phyloP scores from a whole-genome alignment of 2,329 filamentous ascomycete species.

The Balansia obtecta region DNA sequence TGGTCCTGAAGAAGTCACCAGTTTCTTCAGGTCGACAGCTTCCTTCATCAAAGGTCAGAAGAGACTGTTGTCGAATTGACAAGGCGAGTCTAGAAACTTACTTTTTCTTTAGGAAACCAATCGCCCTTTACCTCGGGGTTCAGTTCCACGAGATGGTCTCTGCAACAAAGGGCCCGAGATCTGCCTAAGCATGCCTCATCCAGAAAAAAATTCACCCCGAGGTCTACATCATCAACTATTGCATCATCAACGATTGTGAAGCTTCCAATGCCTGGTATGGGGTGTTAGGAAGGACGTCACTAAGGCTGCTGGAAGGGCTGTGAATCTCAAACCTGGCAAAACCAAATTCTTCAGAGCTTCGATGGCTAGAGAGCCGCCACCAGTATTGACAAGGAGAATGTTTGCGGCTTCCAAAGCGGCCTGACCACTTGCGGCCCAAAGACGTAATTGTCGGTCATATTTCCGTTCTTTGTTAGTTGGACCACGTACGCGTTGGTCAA shows the following conservation, averaged over 20 bases:
- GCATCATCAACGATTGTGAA: conserved; percentile 85
- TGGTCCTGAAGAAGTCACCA: conserved; percentile 26
- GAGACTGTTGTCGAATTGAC: not conserved
- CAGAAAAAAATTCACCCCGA: conserved; percentile 96
- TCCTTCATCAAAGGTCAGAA: conserved; percentile 10
- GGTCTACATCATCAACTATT: conserved; percentile 64
- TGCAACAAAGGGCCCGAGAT: conserved; percentile 65
- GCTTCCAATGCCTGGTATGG: conserved; percentile 60
- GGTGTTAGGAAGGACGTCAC: not conserved
- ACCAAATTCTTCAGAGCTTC: conserved; percentile 97
- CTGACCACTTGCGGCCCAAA: conserved; percentile 92
- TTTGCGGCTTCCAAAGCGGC: conserved; percentile 81
- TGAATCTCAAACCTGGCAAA: conserved; percentile 50
- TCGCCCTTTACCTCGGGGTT: conserved; percentile 84
- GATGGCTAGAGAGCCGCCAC: conserved; percentile 74
- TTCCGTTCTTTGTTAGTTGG: conserved; percentile 56
- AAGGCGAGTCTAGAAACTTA: not conserved
- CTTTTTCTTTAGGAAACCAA: conserved; percentile 43
- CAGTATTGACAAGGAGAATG: conserved; percentile 81
- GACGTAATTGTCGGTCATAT: conserved; percentile 87
- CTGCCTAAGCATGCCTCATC: conserved; percentile 67
- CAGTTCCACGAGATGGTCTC: conserved; percentile 67
- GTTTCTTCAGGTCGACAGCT: conserved; percentile 22
- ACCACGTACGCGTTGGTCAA: conserved; percentile 25
- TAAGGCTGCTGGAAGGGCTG: not conserved